phyloP scores from a whole-genome alignment of 2,329 filamentous ascomycete genomes.

The Xylaria sp. region DNA sequence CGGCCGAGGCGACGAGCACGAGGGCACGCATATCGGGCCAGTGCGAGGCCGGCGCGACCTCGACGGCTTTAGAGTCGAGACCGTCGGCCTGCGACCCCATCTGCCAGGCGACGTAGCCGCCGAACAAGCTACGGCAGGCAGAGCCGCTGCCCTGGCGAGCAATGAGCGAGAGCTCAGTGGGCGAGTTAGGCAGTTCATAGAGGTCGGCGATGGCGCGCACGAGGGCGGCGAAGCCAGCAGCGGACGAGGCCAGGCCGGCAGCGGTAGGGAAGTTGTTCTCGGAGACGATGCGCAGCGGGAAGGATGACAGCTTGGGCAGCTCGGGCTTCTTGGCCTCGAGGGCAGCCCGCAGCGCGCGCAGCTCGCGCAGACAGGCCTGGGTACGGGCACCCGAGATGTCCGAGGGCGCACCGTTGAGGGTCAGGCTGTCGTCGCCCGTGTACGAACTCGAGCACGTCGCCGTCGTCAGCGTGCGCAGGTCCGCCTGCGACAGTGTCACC shows the following conservation, averaged over 20 bases:
- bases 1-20: constrained; percentile 89
- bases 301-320: constrained; percentile 82
- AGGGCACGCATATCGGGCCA: constrained; percentile 96
- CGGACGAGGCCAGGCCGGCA: constrained; percentile 82
- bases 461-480: constrained; percentile 95
- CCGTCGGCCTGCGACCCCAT: constrained; percentile 81
- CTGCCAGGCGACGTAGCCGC: constrained; percentile 96
- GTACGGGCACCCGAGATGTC: constrained; percentile 89
- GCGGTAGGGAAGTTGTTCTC: constrained; percentile 99
- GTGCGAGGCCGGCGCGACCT: constrained; percentile 88
- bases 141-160: constrained; percentile 95
- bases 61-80: constrained; percentile 85
- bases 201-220: constrained; percentile 91
- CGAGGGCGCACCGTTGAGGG: constrained; percentile 84
- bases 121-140: constrained; percentile 91
- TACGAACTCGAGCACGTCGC: constrained; percentile 86
- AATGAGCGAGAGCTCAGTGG: constrained; percentile 86
- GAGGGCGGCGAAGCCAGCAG: constrained; percentile 75
- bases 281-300: constrained; percentile 86
- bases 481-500: constrained; percentile 92
- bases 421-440: constrained; percentile 74
- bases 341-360: constrained; percentile 79
- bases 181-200: constrained; percentile 83
- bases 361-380: constrained; percentile 91
- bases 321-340: constrained; percentile 78